Base-by-base conservation (phyloP, 2,329 filamentous ascomycete genomes). In the Neofusicoccum sp. region DNA sequence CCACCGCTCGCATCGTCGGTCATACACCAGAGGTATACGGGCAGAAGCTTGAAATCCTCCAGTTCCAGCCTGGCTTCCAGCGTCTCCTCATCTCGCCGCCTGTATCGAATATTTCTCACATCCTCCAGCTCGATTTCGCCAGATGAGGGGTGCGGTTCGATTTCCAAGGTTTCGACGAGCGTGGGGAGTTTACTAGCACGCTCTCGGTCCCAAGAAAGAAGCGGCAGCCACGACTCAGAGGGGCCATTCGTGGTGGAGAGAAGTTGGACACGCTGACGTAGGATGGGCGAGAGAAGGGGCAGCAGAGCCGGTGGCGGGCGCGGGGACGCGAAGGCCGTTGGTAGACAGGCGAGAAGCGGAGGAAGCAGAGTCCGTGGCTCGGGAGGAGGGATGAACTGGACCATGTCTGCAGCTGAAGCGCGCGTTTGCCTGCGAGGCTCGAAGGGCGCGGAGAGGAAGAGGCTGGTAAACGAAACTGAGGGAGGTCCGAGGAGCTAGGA, bases 91-190 rank as follows among this genome's bases (percentile, higher is more conserved):
- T 95, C 90, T 36, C 90, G 72, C n/a, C 89, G 81, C 62, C 84
- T 80, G 75, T 87, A 93, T 58, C 83, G 80, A 34, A 84, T 78
- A 30, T 81, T 79, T 62, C 85, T 79, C 6, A 85, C 82, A 61
- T 91, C 88, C 61, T 90, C 86, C 20, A 93, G 75, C 75, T 93
- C 90, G 58, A 93, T 84, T 73, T 93, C 89, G 58, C 89, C 90
- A 2, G 89, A 91, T 4, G 89, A 85, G 3, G 90, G 90, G 68
- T 95, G 90, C n/a, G 89, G 89, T 72, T 93, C 89, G 33, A 93
- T 78, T 47, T 82, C 77, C 58, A 89, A 84, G 60, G 82, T 81
- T 66, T 82, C 81, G 33, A 86, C 85, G 12, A 88, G 77, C 61
- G 84, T 78, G n/a, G 82, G 79, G 16, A 93, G 79, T 65, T 79